Evolutionary conservation across 495 filamentous ascomycete genomes (phyloP).

Genomic region (Penicillium chermesinum): DNA sequence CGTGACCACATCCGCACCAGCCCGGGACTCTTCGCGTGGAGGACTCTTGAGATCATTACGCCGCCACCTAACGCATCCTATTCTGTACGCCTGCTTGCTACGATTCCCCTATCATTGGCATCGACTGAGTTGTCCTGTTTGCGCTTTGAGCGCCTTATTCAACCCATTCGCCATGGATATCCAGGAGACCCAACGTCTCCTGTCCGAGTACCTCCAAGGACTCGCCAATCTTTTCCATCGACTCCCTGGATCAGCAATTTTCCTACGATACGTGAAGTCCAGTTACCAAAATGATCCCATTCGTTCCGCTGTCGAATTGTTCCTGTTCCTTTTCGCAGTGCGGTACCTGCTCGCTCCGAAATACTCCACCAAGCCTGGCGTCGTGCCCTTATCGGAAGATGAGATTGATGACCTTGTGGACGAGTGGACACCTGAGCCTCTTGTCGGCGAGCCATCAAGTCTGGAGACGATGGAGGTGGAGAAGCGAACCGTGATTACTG

Average conservation of each 20-base stretch:
- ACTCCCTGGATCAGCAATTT: conserved; percentile 87
- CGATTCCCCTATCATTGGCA: neutral
- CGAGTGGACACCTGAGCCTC: conserved; percentile 92
- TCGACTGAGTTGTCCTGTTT: neutral
- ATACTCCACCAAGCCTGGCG: conserved; percentile 84
- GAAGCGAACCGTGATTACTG: conserved; percentile 78
- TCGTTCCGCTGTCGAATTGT: conserved; percentile 85
- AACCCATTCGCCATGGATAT: conserved; percentile 60
- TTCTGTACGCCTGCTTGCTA: no score
- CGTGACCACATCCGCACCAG: neutral
- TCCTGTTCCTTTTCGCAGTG: conserved; percentile 93
- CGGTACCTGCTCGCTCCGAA: conserved; percentile 86
- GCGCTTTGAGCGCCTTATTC: conserved; percentile 15
- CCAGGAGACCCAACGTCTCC: conserved; percentile 68
- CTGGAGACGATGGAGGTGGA: conserved; percentile 80
- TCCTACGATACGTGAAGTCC: conserved; percentile 89
- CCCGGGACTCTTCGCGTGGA: neutral
- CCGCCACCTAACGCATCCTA: no score
- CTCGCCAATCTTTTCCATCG: conserved; percentile 73
- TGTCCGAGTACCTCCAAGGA: conserved; percentile 60
- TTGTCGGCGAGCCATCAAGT: conserved; percentile 65
- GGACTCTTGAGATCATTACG: neutral
- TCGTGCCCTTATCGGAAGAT: conserved; percentile 83
- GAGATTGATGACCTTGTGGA: conserved; percentile 97
- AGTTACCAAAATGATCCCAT: conserved; percentile 98